Percentiles rank a stretch among this genome's conserved stretches.
Conservation (phyloP, 805 yeast species). For the Lipomyces yamanashiensis region DNA sequence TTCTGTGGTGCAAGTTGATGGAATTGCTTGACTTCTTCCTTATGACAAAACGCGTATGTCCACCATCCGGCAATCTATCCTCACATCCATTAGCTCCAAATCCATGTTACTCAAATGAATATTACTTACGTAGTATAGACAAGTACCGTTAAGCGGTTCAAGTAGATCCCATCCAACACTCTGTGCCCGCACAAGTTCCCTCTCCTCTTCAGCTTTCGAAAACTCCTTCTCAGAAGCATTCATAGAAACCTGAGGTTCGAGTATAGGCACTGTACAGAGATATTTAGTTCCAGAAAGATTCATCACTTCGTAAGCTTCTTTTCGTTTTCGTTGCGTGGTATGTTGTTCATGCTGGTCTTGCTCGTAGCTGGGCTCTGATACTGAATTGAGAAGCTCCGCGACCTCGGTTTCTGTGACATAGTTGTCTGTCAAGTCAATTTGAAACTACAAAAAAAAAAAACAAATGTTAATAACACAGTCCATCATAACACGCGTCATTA, state of each 20-base stretch:
- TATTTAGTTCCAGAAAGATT: constrained; percentile 13
- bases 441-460: constrained; percentile 10
- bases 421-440: constrained; percentile 20
- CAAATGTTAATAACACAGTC: neutral
- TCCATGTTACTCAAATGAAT: neutral
- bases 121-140: constrained; percentile 33
- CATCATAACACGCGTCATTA: too few relatives aligned
- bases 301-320: constrained; percentile 21
- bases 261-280: constrained; percentile 27
- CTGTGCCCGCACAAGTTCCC: constrained; percentile 29
- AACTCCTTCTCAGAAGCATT: constrained; percentile 23
- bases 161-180: constrained; percentile 35
- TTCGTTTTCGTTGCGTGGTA: neutral
- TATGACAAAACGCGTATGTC: constrained; percentile 39
- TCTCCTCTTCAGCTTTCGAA: constrained; percentile 32
- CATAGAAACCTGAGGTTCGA: constrained; percentile 15
- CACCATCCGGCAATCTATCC: constrained; percentile 38
- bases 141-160: constrained; percentile 35
- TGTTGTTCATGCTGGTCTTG: neutral
- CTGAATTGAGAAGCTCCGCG: neutral
- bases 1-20: constrained; percentile 35
- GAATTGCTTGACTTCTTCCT: constrained; percentile 35
- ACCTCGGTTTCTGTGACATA: constrained; percentile 1
- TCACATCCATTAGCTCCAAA: neutral
- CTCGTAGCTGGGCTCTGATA: neutral